These are phyloP conservation scores for Balansia obtecta DNA, from an alignment of 2,329 filamentous ascomycete genomes.

Conservation along the genomic window DNA sequence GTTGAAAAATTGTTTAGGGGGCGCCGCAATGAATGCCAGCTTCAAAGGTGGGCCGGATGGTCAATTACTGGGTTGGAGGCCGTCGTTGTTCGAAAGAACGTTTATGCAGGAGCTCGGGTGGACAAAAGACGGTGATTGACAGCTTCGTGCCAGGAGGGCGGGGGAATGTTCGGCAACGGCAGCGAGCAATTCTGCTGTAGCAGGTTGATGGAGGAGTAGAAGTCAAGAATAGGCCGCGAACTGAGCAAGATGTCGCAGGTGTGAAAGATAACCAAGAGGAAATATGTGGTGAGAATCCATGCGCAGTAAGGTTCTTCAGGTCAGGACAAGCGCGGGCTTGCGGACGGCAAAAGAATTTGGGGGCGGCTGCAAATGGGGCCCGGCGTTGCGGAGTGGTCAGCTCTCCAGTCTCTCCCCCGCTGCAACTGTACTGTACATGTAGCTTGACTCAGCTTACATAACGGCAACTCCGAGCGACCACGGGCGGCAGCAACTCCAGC, in stretches of 20 bases:
- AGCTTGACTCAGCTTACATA: conserved; percentile 7
- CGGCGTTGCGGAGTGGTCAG: too few species aligned
- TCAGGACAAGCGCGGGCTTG: background rate
- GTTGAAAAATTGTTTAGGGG: background rate
- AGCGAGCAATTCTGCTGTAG: background rate
- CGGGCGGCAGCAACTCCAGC: background rate
- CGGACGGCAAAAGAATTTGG: background rate
- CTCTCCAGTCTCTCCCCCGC: too few species aligned
- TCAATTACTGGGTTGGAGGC: background rate
- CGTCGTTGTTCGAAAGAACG: background rate
- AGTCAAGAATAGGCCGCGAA: background rate
- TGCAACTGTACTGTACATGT: too few species aligned
- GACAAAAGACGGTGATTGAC: background rate
- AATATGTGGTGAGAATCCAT: background rate
- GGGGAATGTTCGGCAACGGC: background rate
- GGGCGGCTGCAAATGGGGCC: background rate
- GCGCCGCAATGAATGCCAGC: background rate
- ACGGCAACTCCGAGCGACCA: conserved; percentile 1
- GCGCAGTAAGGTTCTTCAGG: background rate
- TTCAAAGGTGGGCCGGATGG: background rate
- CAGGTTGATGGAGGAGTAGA: background rate
- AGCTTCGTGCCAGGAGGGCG: conserved; percentile 2
- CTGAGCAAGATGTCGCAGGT: background rate
- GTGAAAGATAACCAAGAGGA: background rate
- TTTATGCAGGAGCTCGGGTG: background rate